phyloP scores from a whole-genome alignment of 169 alveolate genomes.

The Fabrea salina region DNA sequence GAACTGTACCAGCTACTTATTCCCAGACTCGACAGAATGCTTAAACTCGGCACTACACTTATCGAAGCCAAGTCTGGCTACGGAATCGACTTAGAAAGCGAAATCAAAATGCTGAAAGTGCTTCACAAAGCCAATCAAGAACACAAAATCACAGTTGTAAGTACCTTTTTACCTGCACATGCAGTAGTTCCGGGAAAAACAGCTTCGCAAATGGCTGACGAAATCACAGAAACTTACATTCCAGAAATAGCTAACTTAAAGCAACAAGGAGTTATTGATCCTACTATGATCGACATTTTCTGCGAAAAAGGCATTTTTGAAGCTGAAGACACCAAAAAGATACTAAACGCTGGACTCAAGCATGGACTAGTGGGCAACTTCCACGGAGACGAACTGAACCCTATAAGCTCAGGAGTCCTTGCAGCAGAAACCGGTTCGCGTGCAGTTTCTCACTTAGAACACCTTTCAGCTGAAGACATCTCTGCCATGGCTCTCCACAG shows the following conservation, averaged over 20 bases:
- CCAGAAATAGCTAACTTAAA: conserved; percentile 20
- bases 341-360: conserved; percentile 33
- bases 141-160: conserved; percentile 15
- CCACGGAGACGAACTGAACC: conserved; percentile 42
- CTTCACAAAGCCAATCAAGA: conserved; percentile 21
- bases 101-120: conserved; percentile 33
- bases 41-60: conserved; percentile 35
- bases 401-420: conserved; percentile 17
- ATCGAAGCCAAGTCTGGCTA: conserved; percentile 40
- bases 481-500: conserved; percentile 35
- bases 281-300: conserved; percentile 42
- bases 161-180: conserved; percentile 38
- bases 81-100: conserved; percentile 29
- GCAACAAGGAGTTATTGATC: conserved; percentile 32
- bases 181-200: conserved; percentile 34
- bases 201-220: conserved; percentile 29
- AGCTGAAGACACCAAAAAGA: conserved; percentile 28
- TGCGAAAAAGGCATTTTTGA: conserved; percentile 42
- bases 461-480: conserved; percentile 28
- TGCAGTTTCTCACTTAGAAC: conserved; percentile 37
- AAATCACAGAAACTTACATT: conserved; percentile 14
- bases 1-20: conserved; percentile 7
- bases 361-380: conserved; percentile 35
- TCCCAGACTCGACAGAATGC: conserved; percentile 12
- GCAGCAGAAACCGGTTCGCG: conserved; percentile 36